Evolutionary conservation across 2,329 filamentous ascomycete genomes (phyloP).

Genomic region (Simplicillium aogashimaense): DNA sequence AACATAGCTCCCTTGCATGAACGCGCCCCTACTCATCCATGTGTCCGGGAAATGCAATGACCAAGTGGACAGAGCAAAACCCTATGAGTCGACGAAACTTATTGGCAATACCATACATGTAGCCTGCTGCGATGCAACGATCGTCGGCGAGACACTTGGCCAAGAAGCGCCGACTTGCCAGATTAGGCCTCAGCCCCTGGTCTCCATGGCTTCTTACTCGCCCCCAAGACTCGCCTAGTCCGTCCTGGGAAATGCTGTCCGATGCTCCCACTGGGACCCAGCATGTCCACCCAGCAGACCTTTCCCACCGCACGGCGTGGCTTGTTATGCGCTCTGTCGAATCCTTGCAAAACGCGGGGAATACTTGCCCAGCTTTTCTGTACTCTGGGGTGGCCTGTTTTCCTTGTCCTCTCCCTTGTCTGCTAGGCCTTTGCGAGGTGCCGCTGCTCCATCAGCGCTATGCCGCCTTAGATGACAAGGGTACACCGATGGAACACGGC

Average conservation of each 20-base stretch:
- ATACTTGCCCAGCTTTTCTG: background rate
- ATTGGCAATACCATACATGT: too few relatives aligned
- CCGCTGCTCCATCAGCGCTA: too few relatives aligned
- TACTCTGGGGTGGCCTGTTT: background rate
- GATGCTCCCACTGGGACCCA: background rate
- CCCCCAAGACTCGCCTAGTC: conserved; percentile 1
- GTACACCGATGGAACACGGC: too few relatives aligned
- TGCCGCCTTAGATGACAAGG: too few relatives aligned
- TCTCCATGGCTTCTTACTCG: background rate
- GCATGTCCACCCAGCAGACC: background rate
- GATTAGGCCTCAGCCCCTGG: conserved; percentile 1
- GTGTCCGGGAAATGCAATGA: too few relatives aligned
- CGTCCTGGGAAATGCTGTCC: background rate
- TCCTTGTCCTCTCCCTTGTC: too few relatives aligned
- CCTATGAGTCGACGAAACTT: too few relatives aligned
- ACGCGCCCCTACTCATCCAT: too few relatives aligned
- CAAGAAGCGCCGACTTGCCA: conserved; percentile 3
- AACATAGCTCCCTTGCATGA: too few relatives aligned
- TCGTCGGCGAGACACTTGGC: background rate
- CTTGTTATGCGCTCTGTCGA: background rate
- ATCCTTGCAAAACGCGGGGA: conserved; percentile 1
- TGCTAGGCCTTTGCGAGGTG: too few relatives aligned
- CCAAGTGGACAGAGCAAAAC: too few relatives aligned
- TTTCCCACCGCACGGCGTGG: background rate
- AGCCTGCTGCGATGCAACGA: background rate